These are phyloP conservation scores for Allium sativum DNA, from an alignment of 106 monocot species.

Conservation along the genomic window DNA sequence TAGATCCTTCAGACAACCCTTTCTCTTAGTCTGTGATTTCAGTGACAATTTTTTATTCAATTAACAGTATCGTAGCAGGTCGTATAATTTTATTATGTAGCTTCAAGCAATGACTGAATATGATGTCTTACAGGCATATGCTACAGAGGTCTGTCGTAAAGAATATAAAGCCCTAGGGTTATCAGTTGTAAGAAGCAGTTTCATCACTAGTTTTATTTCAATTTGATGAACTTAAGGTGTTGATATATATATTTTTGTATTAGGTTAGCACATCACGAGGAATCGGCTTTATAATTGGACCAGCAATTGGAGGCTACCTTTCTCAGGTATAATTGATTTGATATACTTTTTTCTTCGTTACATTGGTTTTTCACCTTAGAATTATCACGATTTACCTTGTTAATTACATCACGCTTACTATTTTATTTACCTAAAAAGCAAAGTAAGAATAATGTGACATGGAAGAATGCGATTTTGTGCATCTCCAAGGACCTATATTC, in stretches of 20 bases:
- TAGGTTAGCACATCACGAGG: conserved; percentile 53
- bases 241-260: not conserved
- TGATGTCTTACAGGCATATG: conserved; percentile 40
- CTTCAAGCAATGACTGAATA: not conserved
- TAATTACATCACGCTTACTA: too few relatives aligned
- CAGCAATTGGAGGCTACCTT: conserved; percentile 71
- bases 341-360: not conserved
- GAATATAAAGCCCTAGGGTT: conserved; percentile 68
- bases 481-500: too few relatives aligned
- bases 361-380: not conserved
- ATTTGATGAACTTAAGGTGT: not conserved
- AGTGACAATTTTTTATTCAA: not conserved
- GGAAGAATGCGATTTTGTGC: too few relatives aligned
- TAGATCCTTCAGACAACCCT: too few relatives aligned
- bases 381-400: too few relatives aligned
- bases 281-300: conserved; percentile 63
- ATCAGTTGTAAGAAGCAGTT: conserved; percentile 41
- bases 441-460: too few relatives aligned
- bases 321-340: conserved; percentile 37
- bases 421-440: too few relatives aligned
- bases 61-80: not conserved
- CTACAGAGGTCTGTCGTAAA: conserved; percentile 45
- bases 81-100: not conserved
- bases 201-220: not conserved
- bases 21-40: too few relatives aligned